Base-by-base conservation (phyloP, 345 rosid genomes). In the Sonneratia caseolaris region DNA sequence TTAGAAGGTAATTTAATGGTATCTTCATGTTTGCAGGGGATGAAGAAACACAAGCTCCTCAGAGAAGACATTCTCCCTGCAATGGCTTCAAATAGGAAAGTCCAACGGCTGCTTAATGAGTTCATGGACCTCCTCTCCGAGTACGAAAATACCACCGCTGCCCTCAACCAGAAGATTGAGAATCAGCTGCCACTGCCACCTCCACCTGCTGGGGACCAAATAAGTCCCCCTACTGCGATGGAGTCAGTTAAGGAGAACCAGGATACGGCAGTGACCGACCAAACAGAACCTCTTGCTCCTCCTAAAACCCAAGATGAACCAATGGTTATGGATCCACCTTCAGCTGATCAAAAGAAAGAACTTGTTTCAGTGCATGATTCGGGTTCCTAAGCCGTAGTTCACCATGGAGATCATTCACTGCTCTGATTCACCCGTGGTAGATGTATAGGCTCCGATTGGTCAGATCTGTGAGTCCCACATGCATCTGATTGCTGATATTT, bases 51-150 rank as follows among this genome's bases (percentile, higher is more conserved):
- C 87, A 92, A 87, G 71, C 94, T 92, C 71, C 78, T 95, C 70
- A 77, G 86, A 76, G 91, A 92, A 51, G 97, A 92, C 78, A 86
- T 96, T 81, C 97, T 96, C 74, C 98, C 99, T 5, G 97, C 98
- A 55, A 86, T 90, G 94, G 99, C 98, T 68, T 82, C 98, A 42
- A 96, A 96, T 79, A 82, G 99, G 68, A 96, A 92, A 82, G 99
- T 96, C 51, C 99, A 96, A 83, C 87, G 97, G 45, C 83, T 96
- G 47, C 96, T 96, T 56, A 90, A 87, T 37, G 99, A 96, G 80
- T 96, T 96, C 74, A 86, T 92, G 86, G 94, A 96, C 84, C 93
- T 90, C 57, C 79, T 96, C 22, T 92, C 98, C 51, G 99, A 96
- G 81, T 96, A 92, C 73, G 93, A 79, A 75, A 84, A 76, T 69